These are phyloP conservation scores for Graphilbum sp. DNA, from an alignment of 2,329 filamentous ascomycete species.

Conservation along the genomic window DNA sequence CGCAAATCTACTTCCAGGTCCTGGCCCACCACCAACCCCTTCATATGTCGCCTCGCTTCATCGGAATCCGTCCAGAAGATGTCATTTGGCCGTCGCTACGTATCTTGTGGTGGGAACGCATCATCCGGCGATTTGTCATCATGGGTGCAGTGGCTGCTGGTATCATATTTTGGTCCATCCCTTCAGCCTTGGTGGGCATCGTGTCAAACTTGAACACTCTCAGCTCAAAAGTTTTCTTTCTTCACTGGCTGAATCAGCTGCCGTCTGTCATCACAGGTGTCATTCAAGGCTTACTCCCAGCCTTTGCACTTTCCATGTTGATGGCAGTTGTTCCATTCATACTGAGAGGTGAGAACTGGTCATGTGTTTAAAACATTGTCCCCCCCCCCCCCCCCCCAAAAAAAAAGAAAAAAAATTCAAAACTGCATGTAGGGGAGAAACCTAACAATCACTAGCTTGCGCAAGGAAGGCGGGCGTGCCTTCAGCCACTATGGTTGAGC, in stretches of 20 bases:
- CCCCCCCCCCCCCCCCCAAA: too few relatives aligned
- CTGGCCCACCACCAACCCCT: slow-evolving; percentile 66
- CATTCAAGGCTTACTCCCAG: slow-evolving; percentile 68
- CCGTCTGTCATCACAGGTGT: slow-evolving; percentile 57
- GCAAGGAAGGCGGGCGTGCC: slow-evolving; percentile 57
- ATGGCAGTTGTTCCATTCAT: slow-evolving; percentile 70
- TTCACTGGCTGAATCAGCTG: slow-evolving; percentile 57
- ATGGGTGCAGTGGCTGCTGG: slow-evolving; percentile 51
- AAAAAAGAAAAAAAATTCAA: too few relatives aligned
- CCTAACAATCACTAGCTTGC: slow-evolving; percentile 39
- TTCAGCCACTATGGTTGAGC: slow-evolving; percentile 53
- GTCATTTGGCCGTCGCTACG: slow-evolving; percentile 72
- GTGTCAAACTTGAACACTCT: slow-evolving; percentile 73
- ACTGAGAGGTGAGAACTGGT: slow-evolving; percentile 56
- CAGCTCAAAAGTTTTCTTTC: slow-evolving; percentile 44
- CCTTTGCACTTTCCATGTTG: slow-evolving; percentile 60
- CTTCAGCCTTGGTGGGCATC: slow-evolving; percentile 62
- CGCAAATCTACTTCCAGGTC: slow-evolving; percentile 71
- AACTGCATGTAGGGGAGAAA: too few relatives aligned
- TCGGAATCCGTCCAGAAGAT: slow-evolving; percentile 64
- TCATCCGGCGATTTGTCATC: slow-evolving; percentile 50
- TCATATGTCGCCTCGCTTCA: slow-evolving; percentile 72
- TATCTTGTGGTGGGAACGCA: slow-evolving; percentile 54
- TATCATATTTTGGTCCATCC: slow-evolving; percentile 73
- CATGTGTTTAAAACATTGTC: too few relatives aligned